Conservation (phyloP, 257 asterid genomes). For the Nicotiana sylvestris region DNA sequence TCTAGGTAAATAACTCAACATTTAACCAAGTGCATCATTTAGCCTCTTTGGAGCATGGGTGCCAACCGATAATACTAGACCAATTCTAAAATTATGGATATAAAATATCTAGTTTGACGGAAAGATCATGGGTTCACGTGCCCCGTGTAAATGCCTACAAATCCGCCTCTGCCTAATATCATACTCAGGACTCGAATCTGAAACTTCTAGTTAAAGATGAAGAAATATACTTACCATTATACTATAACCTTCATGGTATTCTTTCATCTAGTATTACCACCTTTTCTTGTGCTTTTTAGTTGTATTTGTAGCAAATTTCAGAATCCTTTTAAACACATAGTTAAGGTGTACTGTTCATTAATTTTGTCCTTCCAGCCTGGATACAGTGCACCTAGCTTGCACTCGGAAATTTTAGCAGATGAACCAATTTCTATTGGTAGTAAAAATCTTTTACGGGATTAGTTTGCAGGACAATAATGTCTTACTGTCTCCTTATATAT, state of each 20-base stretch:
- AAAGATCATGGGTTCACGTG: no score
- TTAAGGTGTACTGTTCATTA: background rate
- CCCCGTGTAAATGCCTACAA: no score
- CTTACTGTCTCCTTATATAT: constrained; percentile 5
- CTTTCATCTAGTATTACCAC: background rate
- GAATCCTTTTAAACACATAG: background rate
- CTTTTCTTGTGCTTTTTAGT: background rate
- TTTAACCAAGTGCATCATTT: no score
- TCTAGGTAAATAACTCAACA: no score
- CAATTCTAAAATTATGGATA: no score
- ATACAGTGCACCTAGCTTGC: constrained; percentile 7
- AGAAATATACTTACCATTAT: no score
- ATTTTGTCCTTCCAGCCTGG: constrained; percentile 8
- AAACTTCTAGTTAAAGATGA: no score
- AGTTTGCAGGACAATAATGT: constrained; percentile 10
- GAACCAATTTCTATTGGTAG: constrained; percentile 25
- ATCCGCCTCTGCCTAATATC: no score
- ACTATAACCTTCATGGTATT: background rate
- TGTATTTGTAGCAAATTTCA: background rate
- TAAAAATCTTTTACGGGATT: background rate
- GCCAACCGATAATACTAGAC: no score
- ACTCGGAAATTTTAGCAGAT: constrained; percentile 7
- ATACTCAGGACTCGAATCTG: no score
- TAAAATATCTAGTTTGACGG: no score
- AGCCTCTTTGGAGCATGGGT: no score